These are phyloP conservation scores for Apiospora arundinis DNA, from an alignment of 2,329 filamentous ascomycete genomes.

Conservation along the genomic window DNA sequence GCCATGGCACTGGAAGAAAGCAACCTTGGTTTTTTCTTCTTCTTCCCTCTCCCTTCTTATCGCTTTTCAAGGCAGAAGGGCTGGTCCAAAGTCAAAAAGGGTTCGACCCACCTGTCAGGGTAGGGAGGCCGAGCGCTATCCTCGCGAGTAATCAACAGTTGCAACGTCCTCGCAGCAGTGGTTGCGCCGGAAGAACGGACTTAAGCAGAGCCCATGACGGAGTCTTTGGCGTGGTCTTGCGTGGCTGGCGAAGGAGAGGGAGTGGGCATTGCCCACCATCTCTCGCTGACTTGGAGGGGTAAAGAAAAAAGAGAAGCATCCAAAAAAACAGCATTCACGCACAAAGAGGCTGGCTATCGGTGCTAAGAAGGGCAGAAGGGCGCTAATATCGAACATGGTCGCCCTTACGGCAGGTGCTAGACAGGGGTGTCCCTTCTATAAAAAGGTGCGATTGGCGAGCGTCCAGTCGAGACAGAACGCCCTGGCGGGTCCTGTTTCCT, in stretches of 20 bases:
- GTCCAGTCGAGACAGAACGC: slow-evolving; percentile 5
- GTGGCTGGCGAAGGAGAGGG: neutral
- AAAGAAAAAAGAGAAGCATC: neutral
- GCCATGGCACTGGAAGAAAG: neutral
- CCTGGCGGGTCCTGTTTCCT: slow-evolving; percentile 14
- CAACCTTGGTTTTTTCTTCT: neutral
- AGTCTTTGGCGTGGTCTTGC: neutral
- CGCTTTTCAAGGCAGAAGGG: neutral
- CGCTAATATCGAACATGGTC: slow-evolving; percentile 19
- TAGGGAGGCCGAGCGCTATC: neutral
- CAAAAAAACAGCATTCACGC: slow-evolving; percentile 8
- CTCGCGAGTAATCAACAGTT: slow-evolving; percentile 7
- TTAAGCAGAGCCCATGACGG: slow-evolving; percentile 8
- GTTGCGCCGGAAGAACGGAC: neutral
- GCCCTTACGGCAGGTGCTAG: slow-evolving; percentile 21
- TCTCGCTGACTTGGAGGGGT: slow-evolving; percentile 6
- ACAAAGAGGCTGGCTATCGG: slow-evolving; percentile 16
- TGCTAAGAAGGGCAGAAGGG: neutral
- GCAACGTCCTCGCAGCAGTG: neutral
- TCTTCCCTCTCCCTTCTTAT: neutral
- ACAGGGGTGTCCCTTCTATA: slow-evolving; percentile 12
- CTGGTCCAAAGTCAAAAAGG: neutral
- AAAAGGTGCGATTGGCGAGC: slow-evolving; percentile 22
- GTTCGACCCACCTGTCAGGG: neutral
- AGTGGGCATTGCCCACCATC: slow-evolving; percentile 15